Evolutionary conservation across 2,329 filamentous ascomycete species (phyloP), one percentile per base, ranked within the genome.

Genomic region (Albifimbria verrucaria): DNA sequence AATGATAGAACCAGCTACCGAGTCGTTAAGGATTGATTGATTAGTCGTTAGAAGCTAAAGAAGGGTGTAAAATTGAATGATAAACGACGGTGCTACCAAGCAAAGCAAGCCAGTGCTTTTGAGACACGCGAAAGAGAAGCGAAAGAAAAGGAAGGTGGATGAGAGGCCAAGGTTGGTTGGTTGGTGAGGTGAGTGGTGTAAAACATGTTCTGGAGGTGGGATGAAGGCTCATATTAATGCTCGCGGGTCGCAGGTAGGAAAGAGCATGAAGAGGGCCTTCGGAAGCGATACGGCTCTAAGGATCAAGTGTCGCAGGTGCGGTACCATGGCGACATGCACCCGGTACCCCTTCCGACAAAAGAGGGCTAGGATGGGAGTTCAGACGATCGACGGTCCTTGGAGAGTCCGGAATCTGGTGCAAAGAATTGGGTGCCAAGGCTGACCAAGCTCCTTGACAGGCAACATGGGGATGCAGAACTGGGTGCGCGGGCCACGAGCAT

Each of bases 41-140:
- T 39, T 39, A 39, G 32, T 12, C 32, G 32, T 39, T 17, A 39
- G 12, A n/a, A 12, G 32, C 32, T 17, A 39, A 39, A 39, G 18
- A 12, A 17, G 18, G 18, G 15, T n/a, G 18, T 17, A 39, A n/a
- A 39, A 39, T n/a, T 6, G 32, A 6, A 39, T 48, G 50, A 24
- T 25, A 52, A 59, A 56, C 44, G 55, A 54, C 48, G 28, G 50
- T 47, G 52, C 49, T 48, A 49, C 47, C 45, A 39, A 55, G 51
- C 43, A 57, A 57, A 57, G 55, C 57, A 55, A 53, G 53, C 57
- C 55, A 58, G 56, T 39, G 56, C 52, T 56, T 58, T 55, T 18
- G 2, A 42, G 7, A 25, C 24, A 47, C 47, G 22, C 39, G 17
- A 41, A 36, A 6, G 24, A 39, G 28, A 39, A 26, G 46, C 26